Conservation (phyloP, 73 alveolate species). For the Uronychia binucleata region DNA sequence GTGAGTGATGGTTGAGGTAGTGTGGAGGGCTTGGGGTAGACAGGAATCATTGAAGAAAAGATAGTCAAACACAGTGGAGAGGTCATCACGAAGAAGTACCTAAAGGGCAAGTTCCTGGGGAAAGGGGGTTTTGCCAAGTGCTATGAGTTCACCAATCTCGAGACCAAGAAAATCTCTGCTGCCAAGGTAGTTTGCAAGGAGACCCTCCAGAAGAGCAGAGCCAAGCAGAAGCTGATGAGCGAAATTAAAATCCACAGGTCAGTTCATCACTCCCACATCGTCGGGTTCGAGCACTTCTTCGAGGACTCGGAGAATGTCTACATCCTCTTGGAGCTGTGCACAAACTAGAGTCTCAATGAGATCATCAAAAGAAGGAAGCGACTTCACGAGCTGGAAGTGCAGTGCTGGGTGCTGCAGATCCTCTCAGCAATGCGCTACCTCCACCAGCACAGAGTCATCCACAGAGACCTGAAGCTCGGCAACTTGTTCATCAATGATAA, state of each 20-base stretch:
- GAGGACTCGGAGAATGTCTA: conserved; percentile 86
- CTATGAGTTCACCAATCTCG: conserved; percentile 79
- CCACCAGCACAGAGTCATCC: conserved; percentile 77
- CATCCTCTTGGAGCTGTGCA: conserved; percentile 80
- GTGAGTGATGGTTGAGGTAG: too few relatives aligned
- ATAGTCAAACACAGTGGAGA: conserved; percentile 42
- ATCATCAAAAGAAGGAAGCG: conserved; percentile 63
- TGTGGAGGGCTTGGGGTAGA: too few relatives aligned
- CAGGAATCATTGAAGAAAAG: conserved; percentile 69
- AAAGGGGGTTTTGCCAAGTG: conserved; percentile 93
- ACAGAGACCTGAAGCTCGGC: conserved; percentile 89
- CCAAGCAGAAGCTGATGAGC: conserved; percentile 79
- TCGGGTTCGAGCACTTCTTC: conserved; percentile 81
- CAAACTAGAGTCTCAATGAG: conserved; percentile 18
- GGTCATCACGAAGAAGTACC: conserved; percentile 59
- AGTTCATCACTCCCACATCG: conserved; percentile 79
- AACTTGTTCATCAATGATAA: conserved; percentile 83
- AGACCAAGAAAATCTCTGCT: conserved; percentile 72
- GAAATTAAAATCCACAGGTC: conserved; percentile 88
- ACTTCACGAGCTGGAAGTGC: conserved; percentile 82
- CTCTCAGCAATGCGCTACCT: conserved; percentile 78
- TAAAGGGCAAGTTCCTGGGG: conserved; percentile 74
- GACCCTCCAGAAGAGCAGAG: conserved; percentile 72
- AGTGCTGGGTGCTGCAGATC: conserved; percentile 60
- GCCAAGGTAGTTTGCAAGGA: conserved; percentile 80